Evolutionary conservation across 2,329 filamentous ascomycete species (phyloP), one percentile per base, ranked within the genome.

Genomic region (Alternaria sp.): DNA sequence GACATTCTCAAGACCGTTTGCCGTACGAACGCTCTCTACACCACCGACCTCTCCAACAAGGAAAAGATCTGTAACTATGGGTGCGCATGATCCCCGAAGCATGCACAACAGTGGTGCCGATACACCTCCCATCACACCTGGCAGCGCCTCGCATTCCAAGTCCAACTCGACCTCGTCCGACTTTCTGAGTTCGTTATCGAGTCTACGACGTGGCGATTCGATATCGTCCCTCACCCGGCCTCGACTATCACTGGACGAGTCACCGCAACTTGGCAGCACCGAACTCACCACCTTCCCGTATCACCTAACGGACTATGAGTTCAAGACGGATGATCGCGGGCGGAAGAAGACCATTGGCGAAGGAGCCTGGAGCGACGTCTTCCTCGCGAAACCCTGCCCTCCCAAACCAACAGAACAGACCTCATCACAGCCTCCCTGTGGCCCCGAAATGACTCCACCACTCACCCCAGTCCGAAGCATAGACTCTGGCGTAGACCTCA

Each of bases 281-380:
- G 71, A 73, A 17, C 62, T 73, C 12, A 67, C 67, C 21, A 45
- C 59, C 13, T 79, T 77, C 45, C 72, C 70, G 3, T 62, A 71
- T 53, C 67, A 68, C 36, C 15, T 67, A 8, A 67, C 67, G 2
- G 76, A 79, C 45, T 79, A 78, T 30, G 68, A 70, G 5, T 63
- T 77, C 57, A 32, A 67, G 9, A 62, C 53, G 11, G 67, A 73
- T 45, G 65, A 68, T 5, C 67, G 74, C 12, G 70, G 69, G 5
- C 68, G 67, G 19, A 77, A 72, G 60, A 75, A 67, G 40, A 68
- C 66, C 4, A 72, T 80, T 12, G 78, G 78, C 15, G 68, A 67
- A 15, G 78, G 78, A 11, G 65, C 73, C 15, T 80, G 78, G 78
- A 79, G 77, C 59, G 72, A 79, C 66, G 78, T 80, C 1, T 80